phyloP scores from a whole-genome alignment of 495 filamentous ascomycete genomes.

The Arthonia radiata region DNA sequence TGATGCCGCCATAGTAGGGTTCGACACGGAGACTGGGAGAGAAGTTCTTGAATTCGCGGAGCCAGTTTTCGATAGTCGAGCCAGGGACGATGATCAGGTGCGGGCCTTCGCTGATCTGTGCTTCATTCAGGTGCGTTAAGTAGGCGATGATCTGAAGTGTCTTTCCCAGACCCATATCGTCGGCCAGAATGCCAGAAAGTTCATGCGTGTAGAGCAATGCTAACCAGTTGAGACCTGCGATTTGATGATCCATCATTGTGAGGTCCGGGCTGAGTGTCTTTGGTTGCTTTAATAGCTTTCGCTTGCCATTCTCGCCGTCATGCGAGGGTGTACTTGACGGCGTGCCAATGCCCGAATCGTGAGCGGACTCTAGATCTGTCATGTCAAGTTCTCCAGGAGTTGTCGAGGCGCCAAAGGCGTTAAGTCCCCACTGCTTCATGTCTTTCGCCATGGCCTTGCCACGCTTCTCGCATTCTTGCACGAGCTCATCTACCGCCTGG shows the following conservation, averaged over 20 bases:
- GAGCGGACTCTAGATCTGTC: slow-evolving; percentile 14
- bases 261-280: slow-evolving; percentile 42
- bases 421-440: slow-evolving; percentile 56
- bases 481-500: slow-evolving; percentile 58
- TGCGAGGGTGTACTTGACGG: slow-evolving; percentile 27
- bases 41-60: slow-evolving; percentile 70
- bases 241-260: slow-evolving; percentile 69
- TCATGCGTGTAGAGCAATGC: slow-evolving; percentile 50
- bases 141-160: slow-evolving; percentile 92
- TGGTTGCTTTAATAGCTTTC: slow-evolving; percentile 41
- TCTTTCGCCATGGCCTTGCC: slow-evolving; percentile 40
- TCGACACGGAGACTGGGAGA: slow-evolving; percentile 50
- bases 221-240: slow-evolving; percentile 90
- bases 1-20: slow-evolving; percentile 54
- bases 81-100: slow-evolving; percentile 78
- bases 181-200: slow-evolving; percentile 71
- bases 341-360: slow-evolving; percentile 54
- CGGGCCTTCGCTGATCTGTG: slow-evolving; percentile 39
- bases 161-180: slow-evolving; percentile 96
- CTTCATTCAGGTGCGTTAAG: slow-evolving; percentile 55
- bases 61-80: slow-evolving; percentile 88
- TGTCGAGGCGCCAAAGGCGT: slow-evolving; percentile 35
- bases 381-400: slow-evolving; percentile 42
- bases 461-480: slow-evolving; percentile 40
- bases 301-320: slow-evolving; percentile 17